A percentile compares a stretch with the other conserved stretches of the same genome.
phyloP scores from a whole-genome alignment of 768 basidiomycete genomes.

The Kwoniella sp. region DNA sequence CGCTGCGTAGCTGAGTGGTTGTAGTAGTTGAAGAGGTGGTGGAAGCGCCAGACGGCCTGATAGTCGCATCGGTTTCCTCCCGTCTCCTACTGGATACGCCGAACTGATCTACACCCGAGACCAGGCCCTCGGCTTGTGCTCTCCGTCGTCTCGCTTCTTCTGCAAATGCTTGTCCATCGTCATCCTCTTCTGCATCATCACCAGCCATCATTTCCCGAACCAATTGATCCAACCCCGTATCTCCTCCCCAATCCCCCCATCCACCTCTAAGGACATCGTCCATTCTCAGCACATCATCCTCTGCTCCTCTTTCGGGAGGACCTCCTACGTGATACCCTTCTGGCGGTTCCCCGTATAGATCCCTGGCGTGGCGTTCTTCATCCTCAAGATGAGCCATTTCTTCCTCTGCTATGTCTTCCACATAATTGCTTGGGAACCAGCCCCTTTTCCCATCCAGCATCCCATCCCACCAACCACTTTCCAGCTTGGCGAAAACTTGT shows the following conservation, averaged over 20 bases:
- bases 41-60: constrained; percentile 16
- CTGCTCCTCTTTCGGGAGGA: constrained; percentile 6
- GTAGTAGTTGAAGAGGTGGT: constrained; percentile 9
- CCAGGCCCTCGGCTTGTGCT: constrained; percentile 7
- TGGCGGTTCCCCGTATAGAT: constrained; percentile 56
- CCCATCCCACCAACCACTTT: constrained; percentile 99
- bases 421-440: constrained; percentile 92
- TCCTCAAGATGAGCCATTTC: constrained; percentile 19
- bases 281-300: constrained; percentile 22
- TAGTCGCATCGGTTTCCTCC: constrained; percentile 36
- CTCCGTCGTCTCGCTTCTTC: constrained; percentile 15
- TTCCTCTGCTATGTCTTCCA: constrained; percentile 66
- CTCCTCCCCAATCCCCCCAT: constrained; percentile 24
- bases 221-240: constrained; percentile 36
- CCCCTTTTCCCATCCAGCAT: constrained; percentile 84
- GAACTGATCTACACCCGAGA: constrained; percentile 10
- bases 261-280: constrained; percentile 24
- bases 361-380: constrained; percentile 65
- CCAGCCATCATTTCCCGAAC: constrained; percentile 43
- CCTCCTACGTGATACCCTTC: constrained; percentile 54
- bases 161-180: constrained; percentile 14
- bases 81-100: constrained; percentile 19
- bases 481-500: constrained; percentile 85
- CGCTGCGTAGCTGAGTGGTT: neutral
- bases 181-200: constrained; percentile 21